A percentile compares a stretch with the other conserved stretches of the same genome.
Evolutionary conservation across 805 yeast genomes (phyloP).

Genomic region (Nakazawaea wickerhamii): DNA sequence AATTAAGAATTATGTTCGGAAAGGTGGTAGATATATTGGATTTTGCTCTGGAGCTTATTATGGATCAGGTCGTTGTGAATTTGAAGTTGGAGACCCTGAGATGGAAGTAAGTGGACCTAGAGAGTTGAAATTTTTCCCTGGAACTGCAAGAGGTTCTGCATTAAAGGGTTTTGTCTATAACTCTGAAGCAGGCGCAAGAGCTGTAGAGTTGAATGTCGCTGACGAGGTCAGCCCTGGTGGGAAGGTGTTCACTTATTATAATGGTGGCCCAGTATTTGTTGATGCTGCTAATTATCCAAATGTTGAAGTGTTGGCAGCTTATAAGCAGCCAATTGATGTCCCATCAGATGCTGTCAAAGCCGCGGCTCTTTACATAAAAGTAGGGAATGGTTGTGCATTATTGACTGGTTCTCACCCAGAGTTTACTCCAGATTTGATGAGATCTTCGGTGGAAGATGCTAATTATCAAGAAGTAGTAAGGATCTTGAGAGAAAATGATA

Average conservation of each 20-base stretch:
- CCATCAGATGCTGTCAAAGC: constrained; percentile 41
- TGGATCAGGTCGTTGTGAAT: constrained; percentile 70
- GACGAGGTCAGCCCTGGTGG: constrained; percentile 25
- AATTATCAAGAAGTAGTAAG: constrained; percentile 32
- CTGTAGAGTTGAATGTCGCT: constrained; percentile 38
- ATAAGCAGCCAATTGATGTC: constrained; percentile 52
- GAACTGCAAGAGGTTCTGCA: constrained; percentile 77
- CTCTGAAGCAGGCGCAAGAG: constrained; percentile 69
- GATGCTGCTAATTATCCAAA: constrained; percentile 57
- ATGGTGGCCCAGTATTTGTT: constrained; percentile 88
- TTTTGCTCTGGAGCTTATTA: constrained; percentile 96
- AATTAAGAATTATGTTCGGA: constrained; percentile 58
- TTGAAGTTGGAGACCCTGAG: constrained; percentile 64
- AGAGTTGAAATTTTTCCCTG: constrained; percentile 79
- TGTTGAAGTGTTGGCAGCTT: constrained; percentile 72
- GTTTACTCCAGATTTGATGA: constrained; percentile 51
- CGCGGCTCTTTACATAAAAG: constrained; percentile 63
- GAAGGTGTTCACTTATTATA: constrained; percentile 48
- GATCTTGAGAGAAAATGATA: constrained; percentile 37
- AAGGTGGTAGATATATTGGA: constrained; percentile 83
- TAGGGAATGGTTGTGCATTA: constrained; percentile 72
- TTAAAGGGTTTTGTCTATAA: constrained; percentile 76
- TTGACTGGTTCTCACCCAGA: constrained; percentile 91
- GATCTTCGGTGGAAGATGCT: constrained; percentile 25
- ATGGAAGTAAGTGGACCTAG: constrained; percentile 85